Percentiles rank a stretch among this genome's conserved stretches.
phyloP scores from a whole-genome alignment of 176 grass and related monocot species.

The Melocanna baccifera region DNA sequence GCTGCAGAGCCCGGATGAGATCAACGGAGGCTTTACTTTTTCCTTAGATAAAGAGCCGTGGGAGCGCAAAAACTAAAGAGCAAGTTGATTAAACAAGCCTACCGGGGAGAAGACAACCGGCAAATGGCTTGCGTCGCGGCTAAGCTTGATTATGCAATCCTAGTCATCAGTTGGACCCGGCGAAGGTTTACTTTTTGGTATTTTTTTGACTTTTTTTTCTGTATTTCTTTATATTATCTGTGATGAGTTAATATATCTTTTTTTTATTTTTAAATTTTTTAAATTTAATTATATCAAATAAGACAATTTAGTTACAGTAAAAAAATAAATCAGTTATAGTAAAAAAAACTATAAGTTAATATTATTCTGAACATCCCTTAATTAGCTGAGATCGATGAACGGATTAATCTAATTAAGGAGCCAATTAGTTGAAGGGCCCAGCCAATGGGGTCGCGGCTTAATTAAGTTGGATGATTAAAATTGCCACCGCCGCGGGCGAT shows the following conservation, averaged over 20 bases:
- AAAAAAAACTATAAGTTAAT: too few relatives aligned
- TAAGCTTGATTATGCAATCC: not conserved
- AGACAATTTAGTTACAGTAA: too few relatives aligned
- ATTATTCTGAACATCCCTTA: too few relatives aligned
- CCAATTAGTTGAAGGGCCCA: not conserved
- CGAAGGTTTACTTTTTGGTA: too few relatives aligned
- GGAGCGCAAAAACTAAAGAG: not conserved
- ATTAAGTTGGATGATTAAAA: not conserved
- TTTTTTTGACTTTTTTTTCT: too few relatives aligned
- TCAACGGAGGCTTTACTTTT: constrained; percentile 7
- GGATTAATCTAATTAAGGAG: not conserved
- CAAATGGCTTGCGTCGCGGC: constrained; percentile 43
- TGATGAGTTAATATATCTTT: too few relatives aligned
- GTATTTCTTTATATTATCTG: too few relatives aligned
- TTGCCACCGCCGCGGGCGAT: not conserved
- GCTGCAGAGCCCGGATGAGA: not conserved
- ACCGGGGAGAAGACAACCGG: constrained; percentile 28
- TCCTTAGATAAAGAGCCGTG: constrained; percentile 5
- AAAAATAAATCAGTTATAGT: too few relatives aligned
- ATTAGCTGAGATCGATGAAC: not conserved
- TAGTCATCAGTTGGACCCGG: constrained; percentile 21
- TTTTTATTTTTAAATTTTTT: too few relatives aligned
- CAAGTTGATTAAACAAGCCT: constrained; percentile 22
- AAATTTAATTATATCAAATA: too few relatives aligned
- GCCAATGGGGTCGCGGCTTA: not conserved